A percentile compares a stretch with the other conserved stretches of the same genome.
These are phyloP conservation scores for Cruciata laevipes DNA, from an alignment of 257 asterid species.

Conservation along the genomic window DNA sequence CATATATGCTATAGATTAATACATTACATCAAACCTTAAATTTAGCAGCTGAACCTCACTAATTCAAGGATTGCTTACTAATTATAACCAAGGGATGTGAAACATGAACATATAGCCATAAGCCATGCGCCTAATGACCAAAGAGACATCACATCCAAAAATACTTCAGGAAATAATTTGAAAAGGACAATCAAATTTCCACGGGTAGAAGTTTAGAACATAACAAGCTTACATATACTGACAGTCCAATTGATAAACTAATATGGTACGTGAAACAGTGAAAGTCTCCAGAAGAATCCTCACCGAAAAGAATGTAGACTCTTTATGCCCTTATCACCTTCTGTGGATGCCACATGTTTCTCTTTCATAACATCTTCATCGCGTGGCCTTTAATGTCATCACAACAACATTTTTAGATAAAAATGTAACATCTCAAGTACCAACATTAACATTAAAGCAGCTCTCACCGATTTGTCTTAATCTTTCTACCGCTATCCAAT, in stretches of 20 bases:
- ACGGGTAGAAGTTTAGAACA: background rate
- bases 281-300: background rate
- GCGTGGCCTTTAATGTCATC: slow-evolving; percentile 2
- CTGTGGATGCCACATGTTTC: slow-evolving; percentile 3
- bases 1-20: background rate
- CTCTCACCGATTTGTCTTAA: slow-evolving; percentile 33
- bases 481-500: slow-evolving; percentile 31
- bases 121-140: background rate
- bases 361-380: slow-evolving; percentile 1
- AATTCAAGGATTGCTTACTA: background rate
- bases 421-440: background rate
- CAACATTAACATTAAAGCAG: background rate
- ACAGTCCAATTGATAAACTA: slow-evolving; percentile 1
- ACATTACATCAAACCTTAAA: background rate
- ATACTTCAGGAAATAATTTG: background rate
- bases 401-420: background rate
- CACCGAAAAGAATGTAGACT: slow-evolving; percentile 4
- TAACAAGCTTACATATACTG: background rate
- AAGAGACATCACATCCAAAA: background rate
- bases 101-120: background rate
- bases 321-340: slow-evolving; percentile 5
- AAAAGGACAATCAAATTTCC: background rate
- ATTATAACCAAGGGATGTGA: background rate
- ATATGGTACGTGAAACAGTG: background rate
- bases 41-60: slow-evolving; percentile 2